Evolutionary conservation across 441 rosid genomes (phyloP).

Genomic region (Populus hybrid): DNA sequence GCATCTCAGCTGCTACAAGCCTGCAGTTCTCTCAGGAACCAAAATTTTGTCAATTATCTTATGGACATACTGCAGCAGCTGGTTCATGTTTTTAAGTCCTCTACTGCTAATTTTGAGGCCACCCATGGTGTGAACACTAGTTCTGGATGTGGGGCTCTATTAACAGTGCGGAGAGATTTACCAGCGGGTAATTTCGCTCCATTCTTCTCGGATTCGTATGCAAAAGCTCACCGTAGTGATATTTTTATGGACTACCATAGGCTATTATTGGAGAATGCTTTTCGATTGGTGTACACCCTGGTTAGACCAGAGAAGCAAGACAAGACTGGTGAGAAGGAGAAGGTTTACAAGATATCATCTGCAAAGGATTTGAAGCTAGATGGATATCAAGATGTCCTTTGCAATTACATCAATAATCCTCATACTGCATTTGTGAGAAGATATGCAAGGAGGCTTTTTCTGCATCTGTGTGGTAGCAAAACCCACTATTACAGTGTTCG

Average conservation of each 20-base stretch:
- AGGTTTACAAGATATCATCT: conserved; percentile 56
- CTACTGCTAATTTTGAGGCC: conserved; percentile 55
- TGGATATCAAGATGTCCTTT: conserved; percentile 96
- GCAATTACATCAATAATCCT: conserved; percentile 98
- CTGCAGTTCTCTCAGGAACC: conserved; percentile 83
- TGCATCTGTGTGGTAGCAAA: conserved; percentile 99
- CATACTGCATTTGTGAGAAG: conserved; percentile 95
- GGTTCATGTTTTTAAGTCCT: conserved; percentile 86
- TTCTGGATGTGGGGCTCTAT: conserved; percentile 96
- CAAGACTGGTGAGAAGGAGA: conserved; percentile 92
- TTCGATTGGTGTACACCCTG: conserved; percentile 88
- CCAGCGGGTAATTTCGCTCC: conserved; percentile 98
- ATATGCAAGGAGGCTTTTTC: conserved; percentile 97
- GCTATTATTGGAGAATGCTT: conserved; percentile 91
- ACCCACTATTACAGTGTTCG: conserved; percentile 96
- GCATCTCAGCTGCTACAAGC: conserved; percentile 86
- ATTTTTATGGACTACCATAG: conserved; percentile 93
- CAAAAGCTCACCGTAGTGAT: conserved; percentile 89
- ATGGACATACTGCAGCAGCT: conserved; percentile 99
- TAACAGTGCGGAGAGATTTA: conserved; percentile 88
- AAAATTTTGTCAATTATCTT: conserved; percentile 86
- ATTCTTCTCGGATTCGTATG: conserved; percentile 99
- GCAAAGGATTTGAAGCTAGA: conserved; percentile 95
- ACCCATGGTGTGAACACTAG: conserved; percentile 67
- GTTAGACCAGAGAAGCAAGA: conserved; percentile 99